Evolutionary conservation across 495 filamentous ascomycete species (phyloP), one percentile per base, ranked within the genome.

Genomic region (Apodospora peruviana): DNA sequence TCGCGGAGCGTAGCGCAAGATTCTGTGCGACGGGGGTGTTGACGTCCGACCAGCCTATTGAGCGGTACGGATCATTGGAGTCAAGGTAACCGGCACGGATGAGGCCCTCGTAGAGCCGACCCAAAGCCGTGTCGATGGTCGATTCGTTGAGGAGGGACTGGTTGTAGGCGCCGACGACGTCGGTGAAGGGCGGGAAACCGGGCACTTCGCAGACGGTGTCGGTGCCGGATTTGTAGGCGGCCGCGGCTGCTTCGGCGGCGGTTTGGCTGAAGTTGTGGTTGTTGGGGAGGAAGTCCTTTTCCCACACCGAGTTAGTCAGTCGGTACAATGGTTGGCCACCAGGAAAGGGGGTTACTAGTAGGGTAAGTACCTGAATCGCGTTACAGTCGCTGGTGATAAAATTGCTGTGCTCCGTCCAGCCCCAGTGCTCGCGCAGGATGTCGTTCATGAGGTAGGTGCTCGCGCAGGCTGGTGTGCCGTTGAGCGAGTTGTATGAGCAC

Each of bases 401-500:
- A 27, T 70, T 60, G 47, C 62, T 65, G 29, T 70, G 57, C n/a
- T 64, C 60, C 24, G 59, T 65, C 66, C 64, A 74, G 43, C 60
- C 61, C 71, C 72, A 77, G 56, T 72, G 68, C 23, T 71, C 66
- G 18, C 73, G 64, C 24, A 77, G 60, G 11, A 75, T 55, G 3
- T 59, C 66, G 37, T 64, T 51, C 53, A 75, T 55, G 1, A 77
- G 50, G 32, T 71, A 77, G 0, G 53, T 50, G 47, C 60, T 65
- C 3, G 71, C 71, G 45, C 73, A 77, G 1, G 70, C 60, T 2
- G 72, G 73, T 17, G 69, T 58, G 3, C 73, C 72, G 41, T 75
- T 73, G 42, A 77, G 60, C 1, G 65, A 48, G 45, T 77, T 77
- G 48, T 77, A 77, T 2, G 66, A 61, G 52, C 73, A 77, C 73